Evolutionary conservation across 805 yeast species (phyloP), one percentile per base, ranked within the genome.

Genomic region (Cyberlindnera euphorbiae): DNA sequence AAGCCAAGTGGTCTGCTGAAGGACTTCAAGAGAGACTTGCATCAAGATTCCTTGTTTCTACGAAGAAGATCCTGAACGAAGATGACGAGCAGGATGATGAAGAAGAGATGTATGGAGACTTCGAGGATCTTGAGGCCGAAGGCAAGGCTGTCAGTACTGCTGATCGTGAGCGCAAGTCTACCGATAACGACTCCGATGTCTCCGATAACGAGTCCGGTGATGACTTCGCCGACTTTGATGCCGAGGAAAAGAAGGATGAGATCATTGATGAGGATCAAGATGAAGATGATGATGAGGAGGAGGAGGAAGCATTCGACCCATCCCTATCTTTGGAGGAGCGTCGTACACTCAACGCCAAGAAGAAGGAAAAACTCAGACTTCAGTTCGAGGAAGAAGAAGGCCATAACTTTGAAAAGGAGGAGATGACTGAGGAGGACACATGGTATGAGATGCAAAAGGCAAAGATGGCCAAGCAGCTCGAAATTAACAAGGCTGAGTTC

Each of bases 361-460:
- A 84, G 67, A 94, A 93, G 53, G 97, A 89, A 46, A 80, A 84
- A 52, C 69, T 90, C 41, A 79, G 88, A 41, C 69, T 85, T 52
- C 97, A 93, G 56, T 87, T 93, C 54, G 97, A 93, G 55, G 87
- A 79, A 35, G 87, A 80, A 56, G 79, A 74, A 46, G 80, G 77
- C 39, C 81, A 77, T 39, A 76, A 77, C 47, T 85, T 84, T 13
- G 87, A 79, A 17, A 85, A 81, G 44, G 95, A 86, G 45, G 85
- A 85, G 10, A 88, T 84, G 55, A 72, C 73, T 41, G 94, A 84
- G 55, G 87, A 86, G 38, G 97, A 90, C 52, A 88, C 96, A 0
- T 93, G 98, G 98, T 93, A 90, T 58, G 97, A 90, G 58, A 77
- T 83, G 60, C 97, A 93, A 60, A 93, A 93, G 66, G 94, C 95